Evolutionary conservation across 495 filamentous ascomycete species (phyloP), one percentile per base, ranked within the genome.

Genomic region (Cryomyces antarcticus): DNA sequence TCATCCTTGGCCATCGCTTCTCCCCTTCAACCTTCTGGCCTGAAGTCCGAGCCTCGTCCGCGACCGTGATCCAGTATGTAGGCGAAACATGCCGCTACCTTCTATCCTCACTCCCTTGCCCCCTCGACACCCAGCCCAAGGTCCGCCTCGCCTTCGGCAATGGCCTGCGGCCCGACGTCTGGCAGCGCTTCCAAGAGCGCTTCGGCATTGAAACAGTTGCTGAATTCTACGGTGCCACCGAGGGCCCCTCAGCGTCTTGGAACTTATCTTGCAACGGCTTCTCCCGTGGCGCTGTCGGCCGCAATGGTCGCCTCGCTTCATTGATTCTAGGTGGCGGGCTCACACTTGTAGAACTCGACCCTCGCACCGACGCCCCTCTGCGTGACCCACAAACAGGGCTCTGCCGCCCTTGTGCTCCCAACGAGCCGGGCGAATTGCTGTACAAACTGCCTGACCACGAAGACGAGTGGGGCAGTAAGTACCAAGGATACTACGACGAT

Each of bases 71-170:
- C 47, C 89, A 95, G 52, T 97, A 97, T 49, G 88, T 97, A 7
- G 89, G 89, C 31, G 89, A 97, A 56, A 94, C 82, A 0, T 83
- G 85, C 46, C 78, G 89, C 2, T 97, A 97, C 57, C 71, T 97
- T 11, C 69, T 95, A 34, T 66, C 81, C 0, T 73, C 77, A 0
- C 73, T 82, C 1, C 70, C 80, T 56, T 71, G 28, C 72, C 77
- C 4, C 50, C 64, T 85, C 31, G 89, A 96, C 58, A 73, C 70
- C 45, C 72, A 78, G 46, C 77, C 95, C 61, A 73, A 65, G 0
- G 69, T 96, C 4, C 77, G 79, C 3, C 37, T 81, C n/a, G 88
- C 85, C 0, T 82, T 88, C 44, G 89, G 89, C 6, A 97, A 97
- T 52, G 89, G 89, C 11, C 63, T 97, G 27, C 75, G 89, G 0